Evolutionary conservation across 192 early-diverging fungal genomes (phyloP), one percentile per base, ranked within the genome.

Genomic region (Coemansia sp.): DNA sequence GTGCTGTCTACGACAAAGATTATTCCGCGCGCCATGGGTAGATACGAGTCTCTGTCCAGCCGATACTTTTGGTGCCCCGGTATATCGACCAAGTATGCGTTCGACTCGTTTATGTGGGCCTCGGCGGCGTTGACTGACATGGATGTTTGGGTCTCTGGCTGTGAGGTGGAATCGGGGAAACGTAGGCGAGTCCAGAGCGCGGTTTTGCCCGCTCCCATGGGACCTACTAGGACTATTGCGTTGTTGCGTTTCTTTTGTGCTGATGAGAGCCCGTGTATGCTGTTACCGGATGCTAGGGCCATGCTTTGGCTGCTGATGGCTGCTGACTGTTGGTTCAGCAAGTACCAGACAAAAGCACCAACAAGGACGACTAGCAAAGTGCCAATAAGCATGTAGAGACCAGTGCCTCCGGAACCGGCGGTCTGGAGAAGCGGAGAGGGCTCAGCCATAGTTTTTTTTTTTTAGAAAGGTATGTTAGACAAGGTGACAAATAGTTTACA

Each of bases 21-120:
- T 42, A 96, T 76, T 24, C 87, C 89, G 33, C 86, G 85, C 1
- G 94, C 87, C 18, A 89, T 81, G 2, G 90, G 85, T 63, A 92
- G 74, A 73, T 89, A 91, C 44, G 94, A 90, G 54, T 88, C 76
- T 38, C 89, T 90, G 62, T 89, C 88, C 80, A 90, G 92, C 7
- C 92, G 86, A 20, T 93, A 85, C 63, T 91, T 92, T 68, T 93
- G 91, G 74, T 96, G 94, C n/a, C 95, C 95, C 10, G 95, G 95
- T 24, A 97, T 75, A 76, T 97, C 95, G 12, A 97, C 90, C 31
- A 95, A 63, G 40, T 90, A 67, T 7, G 70, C 68, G 0, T 27
- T 43, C 12, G 60, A 38, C 47, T 65, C 76, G 33, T 73, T 68
- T 34, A 82, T 22, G 7, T 51, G 31, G 1, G 64, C 64, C 24